phyloP scores from a whole-genome alignment of 306 rosid species.

The Argentina anserina region DNA sequence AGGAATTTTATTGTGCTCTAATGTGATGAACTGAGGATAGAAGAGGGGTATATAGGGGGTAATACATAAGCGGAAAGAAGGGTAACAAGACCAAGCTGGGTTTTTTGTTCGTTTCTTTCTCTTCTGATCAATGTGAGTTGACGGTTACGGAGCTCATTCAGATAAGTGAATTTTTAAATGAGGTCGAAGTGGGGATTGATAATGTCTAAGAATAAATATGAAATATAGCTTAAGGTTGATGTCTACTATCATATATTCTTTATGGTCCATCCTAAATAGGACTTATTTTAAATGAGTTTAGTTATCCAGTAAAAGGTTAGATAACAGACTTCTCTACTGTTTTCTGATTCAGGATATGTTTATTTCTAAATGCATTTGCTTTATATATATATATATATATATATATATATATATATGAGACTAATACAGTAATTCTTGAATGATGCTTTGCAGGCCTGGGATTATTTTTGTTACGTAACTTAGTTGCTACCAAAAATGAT shows the following conservation, averaged over 20 bases:
- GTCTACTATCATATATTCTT: neutral
- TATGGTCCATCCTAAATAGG: neutral
- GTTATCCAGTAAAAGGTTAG: neutral
- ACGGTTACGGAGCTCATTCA: neutral
- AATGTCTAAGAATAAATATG: neutral
- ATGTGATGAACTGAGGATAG: neutral
- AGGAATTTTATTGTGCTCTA: neutral
- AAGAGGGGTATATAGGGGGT: neutral
- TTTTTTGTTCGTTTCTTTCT: neutral
- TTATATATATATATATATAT: too few species aligned
- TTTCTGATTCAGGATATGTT: neutral
- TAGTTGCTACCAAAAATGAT: neutral
- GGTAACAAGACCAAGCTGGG: neutral
- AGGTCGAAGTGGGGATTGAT: neutral
- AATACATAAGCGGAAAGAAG: neutral
- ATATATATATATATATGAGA: slow-evolving; percentile 2
- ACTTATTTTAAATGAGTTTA: neutral
- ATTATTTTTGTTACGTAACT: slow-evolving; percentile 3
- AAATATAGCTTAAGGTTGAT: neutral
- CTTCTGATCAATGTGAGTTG: neutral
- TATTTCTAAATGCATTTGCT: slow-evolving; percentile 1
- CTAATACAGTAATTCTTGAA: slow-evolving; percentile 1
- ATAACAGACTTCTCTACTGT: neutral
- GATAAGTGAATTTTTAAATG: neutral
- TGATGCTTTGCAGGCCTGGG: slow-evolving; percentile 8